Percentiles rank a stretch among this genome's conserved stretches.
Evolutionary conservation across 2,329 filamentous ascomycete genomes (phyloP).

Genomic region (Triangularia verruculosa): DNA sequence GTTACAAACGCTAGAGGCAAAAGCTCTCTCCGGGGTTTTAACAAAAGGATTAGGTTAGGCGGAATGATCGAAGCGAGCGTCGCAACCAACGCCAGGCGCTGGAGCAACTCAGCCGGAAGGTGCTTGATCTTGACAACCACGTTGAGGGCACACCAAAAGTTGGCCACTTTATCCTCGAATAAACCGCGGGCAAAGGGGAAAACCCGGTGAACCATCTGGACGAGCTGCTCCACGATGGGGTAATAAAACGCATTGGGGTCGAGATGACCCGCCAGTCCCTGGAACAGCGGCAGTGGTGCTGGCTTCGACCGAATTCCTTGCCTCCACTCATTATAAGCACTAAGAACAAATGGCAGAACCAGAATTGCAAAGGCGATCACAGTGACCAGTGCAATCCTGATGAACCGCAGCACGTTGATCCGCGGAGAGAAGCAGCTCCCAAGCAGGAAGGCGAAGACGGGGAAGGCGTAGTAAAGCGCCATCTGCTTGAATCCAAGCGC

Average conservation of each 20-base stretch:
- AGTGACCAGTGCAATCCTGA: constrained; percentile 74
- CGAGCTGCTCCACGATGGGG: constrained; percentile 70
- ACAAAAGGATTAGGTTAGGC: constrained; percentile 74
- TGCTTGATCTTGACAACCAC: constrained; percentile 81
- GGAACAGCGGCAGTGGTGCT: constrained; percentile 60
- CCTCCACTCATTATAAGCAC: constrained; percentile 65
- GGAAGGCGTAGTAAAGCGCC: constrained; percentile 95
- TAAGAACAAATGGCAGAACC: constrained; percentile 70
- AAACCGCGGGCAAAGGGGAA: constrained; percentile 95
- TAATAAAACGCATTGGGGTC: constrained; percentile 68
- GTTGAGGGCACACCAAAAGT: constrained; percentile 94
- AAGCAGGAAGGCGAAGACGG: constrained; percentile 86
- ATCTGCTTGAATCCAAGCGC: constrained; percentile 99
- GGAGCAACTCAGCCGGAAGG: constrained; percentile 69
- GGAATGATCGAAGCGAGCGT: constrained; percentile 76
- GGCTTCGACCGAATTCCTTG: constrained; percentile 58
- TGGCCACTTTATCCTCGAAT: constrained; percentile 98
- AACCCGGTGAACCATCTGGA: constrained; percentile 84
- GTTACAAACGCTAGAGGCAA: constrained; percentile 77
- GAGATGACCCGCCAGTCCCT: constrained; percentile 54
- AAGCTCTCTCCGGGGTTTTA: constrained; percentile 72
- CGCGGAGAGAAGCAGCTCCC: constrained; percentile 79
- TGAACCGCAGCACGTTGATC: constrained; percentile 63
- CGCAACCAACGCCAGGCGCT: constrained; percentile 68
- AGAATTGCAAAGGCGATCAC: constrained; percentile 69